Conservation (phyloP, 345 rosid genomes). For the Hibiscus mutabilis region DNA sequence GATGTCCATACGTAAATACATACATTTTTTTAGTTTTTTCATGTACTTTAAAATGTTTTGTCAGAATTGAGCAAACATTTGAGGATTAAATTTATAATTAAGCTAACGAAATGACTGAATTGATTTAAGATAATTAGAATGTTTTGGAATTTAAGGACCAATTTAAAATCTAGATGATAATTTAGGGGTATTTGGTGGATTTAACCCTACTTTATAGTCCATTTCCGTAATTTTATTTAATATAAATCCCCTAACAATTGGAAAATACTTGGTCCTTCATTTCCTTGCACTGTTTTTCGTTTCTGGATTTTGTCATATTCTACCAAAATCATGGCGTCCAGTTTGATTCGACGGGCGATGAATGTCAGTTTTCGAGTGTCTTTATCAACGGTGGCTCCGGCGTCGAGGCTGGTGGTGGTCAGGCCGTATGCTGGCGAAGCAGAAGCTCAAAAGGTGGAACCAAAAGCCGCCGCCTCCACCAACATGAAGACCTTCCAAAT, state of each 20-base stretch:
- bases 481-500: constrained; percentile 72
- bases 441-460: constrained; percentile 37
- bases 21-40: too few species aligned
- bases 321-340: constrained; percentile 38
- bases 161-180: too few species aligned
- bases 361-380: constrained; percentile 15
- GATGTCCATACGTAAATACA: too few species aligned
- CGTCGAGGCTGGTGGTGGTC: constrained; percentile 28
- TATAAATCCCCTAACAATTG: background rate
- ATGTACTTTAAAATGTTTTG: too few species aligned
- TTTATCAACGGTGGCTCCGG: constrained; percentile 8
- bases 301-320: background rate
- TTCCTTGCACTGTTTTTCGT: background rate
- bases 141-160: too few species aligned
- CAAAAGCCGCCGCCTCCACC: constrained; percentile 23
- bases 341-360: constrained; percentile 39
- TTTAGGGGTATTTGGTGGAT: too few species aligned
- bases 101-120: too few species aligned
- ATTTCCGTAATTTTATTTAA: background rate
- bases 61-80: too few species aligned
- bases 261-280: background rate
- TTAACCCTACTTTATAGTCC: background rate
- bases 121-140: too few species aligned
- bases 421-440: constrained; percentile 45
- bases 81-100: too few species aligned